Percentiles rank a stretch among this genome's conserved stretches.
These are phyloP conservation scores for Talaromyces atroroseus DNA, from an alignment of 2,329 filamentous ascomycete genomes.

Conservation along the genomic window DNA sequence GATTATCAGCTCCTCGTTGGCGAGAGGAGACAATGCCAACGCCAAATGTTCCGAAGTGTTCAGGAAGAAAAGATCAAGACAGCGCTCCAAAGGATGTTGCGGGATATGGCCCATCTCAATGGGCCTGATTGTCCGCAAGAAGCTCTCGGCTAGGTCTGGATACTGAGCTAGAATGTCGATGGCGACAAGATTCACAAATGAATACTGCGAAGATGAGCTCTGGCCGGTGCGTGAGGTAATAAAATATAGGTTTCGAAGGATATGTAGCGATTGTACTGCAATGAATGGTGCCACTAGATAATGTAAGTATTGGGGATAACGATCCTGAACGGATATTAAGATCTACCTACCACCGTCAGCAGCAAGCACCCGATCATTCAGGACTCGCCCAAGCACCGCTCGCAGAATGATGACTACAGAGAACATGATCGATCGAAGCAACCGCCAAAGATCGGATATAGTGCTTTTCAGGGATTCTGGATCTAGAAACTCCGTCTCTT, in stretches of 20 bases:
- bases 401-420: constrained; percentile 69
- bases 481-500: constrained; percentile 60
- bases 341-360: constrained; percentile 44
- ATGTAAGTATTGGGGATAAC: neutral
- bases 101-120: constrained; percentile 53
- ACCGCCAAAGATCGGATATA: constrained; percentile 66
- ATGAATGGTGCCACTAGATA: constrained; percentile 55
- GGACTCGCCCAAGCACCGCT: constrained; percentile 61
- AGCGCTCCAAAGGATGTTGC: constrained; percentile 61
- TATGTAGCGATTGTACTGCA: constrained; percentile 65
- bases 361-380: constrained; percentile 53
- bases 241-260: constrained; percentile 73
- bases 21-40: constrained; percentile 58
- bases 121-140: constrained; percentile 60
- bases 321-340: constrained; percentile 4
- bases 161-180: constrained; percentile 77
- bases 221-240: constrained; percentile 70
- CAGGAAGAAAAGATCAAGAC: constrained; percentile 80
- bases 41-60: constrained; percentile 82
- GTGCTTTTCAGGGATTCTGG: constrained; percentile 62
- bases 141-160: constrained; percentile 58
- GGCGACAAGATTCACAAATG: constrained; percentile 74
- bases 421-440: constrained; percentile 71
- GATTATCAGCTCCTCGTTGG: constrained; percentile 68
- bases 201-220: constrained; percentile 73